Evolutionary conservation across 2,329 filamentous ascomycete species (phyloP), one percentile per base, ranked within the genome.

Genomic region (Fusarium denticulatum): DNA sequence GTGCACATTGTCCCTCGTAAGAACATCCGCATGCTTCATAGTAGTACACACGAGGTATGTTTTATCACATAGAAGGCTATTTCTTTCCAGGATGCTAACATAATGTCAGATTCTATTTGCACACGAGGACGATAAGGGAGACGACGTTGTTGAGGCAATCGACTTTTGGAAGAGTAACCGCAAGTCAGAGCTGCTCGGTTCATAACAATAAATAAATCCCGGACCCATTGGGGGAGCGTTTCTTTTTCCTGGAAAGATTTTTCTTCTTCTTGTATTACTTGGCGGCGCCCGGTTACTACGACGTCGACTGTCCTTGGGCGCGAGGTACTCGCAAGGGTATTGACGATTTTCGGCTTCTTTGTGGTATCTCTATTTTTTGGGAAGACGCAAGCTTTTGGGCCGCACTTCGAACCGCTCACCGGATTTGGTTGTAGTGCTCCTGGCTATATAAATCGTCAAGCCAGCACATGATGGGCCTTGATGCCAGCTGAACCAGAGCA

Each of bases 1-100:
- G 95, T 98, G 72, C 95, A 98, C 81, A 97, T 99, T 78, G 93
- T 98, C 81, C 97, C 95, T 65, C 95, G 95, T 79, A 97, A 94
- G 88, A 98, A 97, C 80, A 97, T 98, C 79, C 91, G 96, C 79
- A 98, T 98, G 95, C 87, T 99, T 76, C 96, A 99, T 85, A 96
- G 95, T 81, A 97, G 94, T 79, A 97, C 96, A 67, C 91, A 97
- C 86, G 96, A 99, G 92, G 96, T 97, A 86, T 85, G 73, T 56
- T 40, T 58, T 2, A 30, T 28, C 36, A 26, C 36, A 6, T 10
- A 36, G n/a, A 32, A 34, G 8, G 11, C 18, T n/a, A 7, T 36
- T 30, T 34, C n/a, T n/a, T 14, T 11, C 14, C 40, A 24, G 36
- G 10, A 46, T 32, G n/a, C 61, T 78, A 65, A 79, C 61, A 40